Evolutionary conservation across 129 eudicot genomes (phyloP).

Genomic region (Lactuca saligna): DNA sequence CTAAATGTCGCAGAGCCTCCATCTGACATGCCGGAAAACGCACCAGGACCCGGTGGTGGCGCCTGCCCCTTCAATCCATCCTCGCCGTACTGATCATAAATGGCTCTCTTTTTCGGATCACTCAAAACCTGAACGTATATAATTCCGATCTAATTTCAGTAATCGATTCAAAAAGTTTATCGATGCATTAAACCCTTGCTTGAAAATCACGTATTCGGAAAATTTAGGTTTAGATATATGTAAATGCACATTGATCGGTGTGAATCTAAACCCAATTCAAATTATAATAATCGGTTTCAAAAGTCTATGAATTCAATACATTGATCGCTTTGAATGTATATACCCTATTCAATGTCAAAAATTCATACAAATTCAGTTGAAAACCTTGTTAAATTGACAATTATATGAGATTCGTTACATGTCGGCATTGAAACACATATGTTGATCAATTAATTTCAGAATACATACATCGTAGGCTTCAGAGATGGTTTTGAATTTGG

Average conservation of each 20-base stretch:
- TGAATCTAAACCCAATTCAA: background rate
- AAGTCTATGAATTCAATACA: background rate
- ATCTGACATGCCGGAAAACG: constrained; percentile 30
- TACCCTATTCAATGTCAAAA: background rate
- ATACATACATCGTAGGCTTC: constrained; percentile 74
- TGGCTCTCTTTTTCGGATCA: constrained; percentile 84
- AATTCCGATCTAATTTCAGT: background rate
- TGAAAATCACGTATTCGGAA: background rate
- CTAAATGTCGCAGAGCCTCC: constrained; percentile 53
- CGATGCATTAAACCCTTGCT: background rate
- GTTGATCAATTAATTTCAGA: background rate
- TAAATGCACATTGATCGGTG: constrained; percentile 3
- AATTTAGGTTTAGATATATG: background rate
- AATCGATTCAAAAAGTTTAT: background rate
- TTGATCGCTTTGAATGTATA: constrained; percentile 7
- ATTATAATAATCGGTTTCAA: constrained; percentile 1
- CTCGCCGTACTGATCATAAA: constrained; percentile 86
- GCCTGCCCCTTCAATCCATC: constrained; percentile 90
- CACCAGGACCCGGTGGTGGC: constrained; percentile 66
- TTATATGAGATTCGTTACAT: background rate
- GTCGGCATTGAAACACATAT: background rate
- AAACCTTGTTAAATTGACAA: background rate
- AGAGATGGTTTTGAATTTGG: constrained; percentile 72
- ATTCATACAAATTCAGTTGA: background rate
- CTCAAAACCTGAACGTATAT: constrained; percentile 63